Base-by-base conservation (phyloP, 2,329 filamentous ascomycete genomes). In the Xylaria sp. region DNA sequence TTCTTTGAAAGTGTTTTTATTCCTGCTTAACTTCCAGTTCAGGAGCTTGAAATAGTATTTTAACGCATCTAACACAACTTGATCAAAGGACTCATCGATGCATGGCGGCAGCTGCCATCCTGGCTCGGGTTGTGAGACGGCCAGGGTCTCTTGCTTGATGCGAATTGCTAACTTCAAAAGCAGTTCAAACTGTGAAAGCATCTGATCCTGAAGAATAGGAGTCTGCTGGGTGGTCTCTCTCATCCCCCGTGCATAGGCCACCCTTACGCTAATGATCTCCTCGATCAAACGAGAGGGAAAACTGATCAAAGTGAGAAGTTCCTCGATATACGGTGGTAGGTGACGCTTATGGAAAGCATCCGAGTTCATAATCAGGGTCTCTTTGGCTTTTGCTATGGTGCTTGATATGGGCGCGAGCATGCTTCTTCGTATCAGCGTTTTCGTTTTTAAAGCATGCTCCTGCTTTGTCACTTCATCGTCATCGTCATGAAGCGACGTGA, bases 1-100 rank as follows among this genome's bases (percentile, higher is more conserved):
- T 80, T 99, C 96, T 78, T 98, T 98, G 86, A 99, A 99, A 0
- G 94, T 97, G 81, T 98, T 99, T 80, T 97, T 98, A 83, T 98
- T 98, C 64, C 94, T 93, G 74, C 92, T 94, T 61, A 99, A 84
- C 80, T 98, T 98, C 93, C 94, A 98, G 78, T 98, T 97, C 52
- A 99, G 85, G 87, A 99, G 94, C 79, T 95, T 96, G 86, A 99
- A 99, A 81, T 99, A 99, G 80, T 97, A 98, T 78, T 95, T 97
- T 73, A 99, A 84, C 0, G 95, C 94, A 76, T 97, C 95, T 50
- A 99, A 82, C 10, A 98, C 93, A 20, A 97, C 93, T 39, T 91
- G 87, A 77, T 98, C 96, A 76, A 98, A 99, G 48, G 93, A 93
- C 77, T 99, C 96, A 77, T 98, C 96, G 71, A 99, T 97, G 80